These are phyloP conservation scores for Elymus sibiricus DNA, from an alignment of 176 grass and related monocot species.

Conservation along the genomic window DNA sequence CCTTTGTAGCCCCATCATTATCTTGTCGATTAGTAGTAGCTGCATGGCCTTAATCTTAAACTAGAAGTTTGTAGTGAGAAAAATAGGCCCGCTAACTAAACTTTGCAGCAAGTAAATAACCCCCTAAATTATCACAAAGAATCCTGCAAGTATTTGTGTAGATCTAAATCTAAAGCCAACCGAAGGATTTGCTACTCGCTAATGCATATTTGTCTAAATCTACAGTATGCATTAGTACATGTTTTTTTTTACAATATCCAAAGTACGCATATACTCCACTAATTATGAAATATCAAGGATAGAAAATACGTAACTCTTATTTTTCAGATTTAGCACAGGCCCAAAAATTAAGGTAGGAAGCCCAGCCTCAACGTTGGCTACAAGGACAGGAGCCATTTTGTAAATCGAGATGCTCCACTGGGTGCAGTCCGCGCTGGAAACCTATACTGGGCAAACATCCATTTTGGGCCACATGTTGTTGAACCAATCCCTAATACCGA, in stretches of 20 bases:
- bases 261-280: too few relatives aligned
- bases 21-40: neutral
- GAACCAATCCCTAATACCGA: neutral
- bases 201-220: too few relatives aligned
- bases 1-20: slow-evolving; percentile 21
- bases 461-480: slow-evolving; percentile 25
- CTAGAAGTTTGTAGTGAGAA: neutral
- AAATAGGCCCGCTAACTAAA: neutral
- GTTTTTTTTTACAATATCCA: too few relatives aligned
- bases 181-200: neutral
- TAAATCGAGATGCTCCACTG: neutral
- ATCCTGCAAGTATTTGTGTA: neutral
- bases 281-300: too few relatives aligned
- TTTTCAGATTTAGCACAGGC: too few relatives aligned
- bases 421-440: slow-evolving; percentile 45
- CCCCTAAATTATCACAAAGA: neutral
- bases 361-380: neutral
- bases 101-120: neutral
- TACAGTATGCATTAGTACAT: too few relatives aligned
- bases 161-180: neutral
- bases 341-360: too few relatives aligned
- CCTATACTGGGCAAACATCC: slow-evolving; percentile 12
- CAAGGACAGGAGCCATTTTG: neutral
- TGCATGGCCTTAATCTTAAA: neutral
- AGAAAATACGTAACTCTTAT: too few relatives aligned